phyloP scores from a whole-genome alignment of 495 filamentous ascomycete species.

The Haplographium delicatum region DNA sequence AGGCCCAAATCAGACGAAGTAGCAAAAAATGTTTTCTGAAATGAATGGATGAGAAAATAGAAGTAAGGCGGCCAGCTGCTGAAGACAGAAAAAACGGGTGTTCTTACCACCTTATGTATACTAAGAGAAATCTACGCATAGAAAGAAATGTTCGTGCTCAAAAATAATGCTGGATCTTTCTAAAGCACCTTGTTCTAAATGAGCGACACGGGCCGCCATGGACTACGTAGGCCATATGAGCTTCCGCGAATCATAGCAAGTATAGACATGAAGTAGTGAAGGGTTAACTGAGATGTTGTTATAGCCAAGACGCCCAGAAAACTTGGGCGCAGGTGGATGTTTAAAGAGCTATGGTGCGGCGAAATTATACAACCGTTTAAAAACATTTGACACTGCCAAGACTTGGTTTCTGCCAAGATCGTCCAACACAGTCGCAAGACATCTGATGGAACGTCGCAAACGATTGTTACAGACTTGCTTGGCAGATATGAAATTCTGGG shows the following conservation, averaged over 20 bases:
- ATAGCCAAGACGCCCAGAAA: neutral
- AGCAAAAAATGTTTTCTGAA: neutral
- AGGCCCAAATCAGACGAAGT: no score
- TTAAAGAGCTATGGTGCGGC: neutral
- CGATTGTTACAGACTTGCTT: neutral
- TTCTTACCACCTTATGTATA: no score
- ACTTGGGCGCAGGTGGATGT: neutral
- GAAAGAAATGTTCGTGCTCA: no score
- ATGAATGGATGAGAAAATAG: neutral
- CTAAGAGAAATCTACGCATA: no score
- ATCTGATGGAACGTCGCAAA: neutral
- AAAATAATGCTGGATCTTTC: no score
- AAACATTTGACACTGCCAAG: neutral
- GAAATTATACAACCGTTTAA: neutral
- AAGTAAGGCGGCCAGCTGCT: no score
- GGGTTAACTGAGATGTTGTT: neutral
- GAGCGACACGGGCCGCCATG: no score
- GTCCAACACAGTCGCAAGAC: neutral
- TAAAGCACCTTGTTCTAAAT: no score
- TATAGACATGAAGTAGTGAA: neutral
- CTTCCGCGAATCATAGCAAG: neutral
- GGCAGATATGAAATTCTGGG: neutral
- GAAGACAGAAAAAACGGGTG: no score
- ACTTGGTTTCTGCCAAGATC: conserved; percentile 1
- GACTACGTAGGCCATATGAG: no score